Conservation (phyloP, 306 rosid species). For the Prunus persica region DNA sequence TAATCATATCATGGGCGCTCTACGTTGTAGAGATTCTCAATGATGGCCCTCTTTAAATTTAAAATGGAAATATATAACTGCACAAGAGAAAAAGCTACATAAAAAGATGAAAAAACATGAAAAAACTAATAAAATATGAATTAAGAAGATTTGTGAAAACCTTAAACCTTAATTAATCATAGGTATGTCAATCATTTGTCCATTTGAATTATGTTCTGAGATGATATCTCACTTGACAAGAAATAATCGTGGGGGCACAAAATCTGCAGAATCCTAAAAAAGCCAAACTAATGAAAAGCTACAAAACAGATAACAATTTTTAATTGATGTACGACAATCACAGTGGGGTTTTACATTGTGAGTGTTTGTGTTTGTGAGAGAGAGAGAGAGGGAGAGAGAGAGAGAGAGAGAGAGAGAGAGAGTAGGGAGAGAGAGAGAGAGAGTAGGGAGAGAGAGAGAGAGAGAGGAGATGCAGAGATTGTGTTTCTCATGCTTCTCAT, state of each 20-base stretch:
- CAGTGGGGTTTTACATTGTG: conserved; percentile 26
- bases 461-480: background rate
- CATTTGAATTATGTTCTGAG: conserved; percentile 16
- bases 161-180: conserved; percentile 35
- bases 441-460: conserved; percentile 4
- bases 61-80: conserved; percentile 6
- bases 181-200: conserved; percentile 34
- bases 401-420: background rate
- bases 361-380: too few relatives aligned
- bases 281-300: conserved; percentile 34
- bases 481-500: background rate
- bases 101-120: conserved; percentile 30
- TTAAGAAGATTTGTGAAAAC: conserved; percentile 29
- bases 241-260: conserved; percentile 36
- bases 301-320: conserved; percentile 16
- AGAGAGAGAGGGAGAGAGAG: background rate
- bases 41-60: conserved; percentile 30
- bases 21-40: conserved; percentile 41
- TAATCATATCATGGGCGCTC: background rate
- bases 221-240: conserved; percentile 33
- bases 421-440: background rate
- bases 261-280: conserved; percentile 46
- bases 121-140: conserved; percentile 24
- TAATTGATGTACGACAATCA: conserved; percentile 16
- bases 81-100: conserved; percentile 19